Evolutionary conservation across 1,139 yeast genomes (phyloP).

Genomic region (Yamadazyma taylorii): DNA sequence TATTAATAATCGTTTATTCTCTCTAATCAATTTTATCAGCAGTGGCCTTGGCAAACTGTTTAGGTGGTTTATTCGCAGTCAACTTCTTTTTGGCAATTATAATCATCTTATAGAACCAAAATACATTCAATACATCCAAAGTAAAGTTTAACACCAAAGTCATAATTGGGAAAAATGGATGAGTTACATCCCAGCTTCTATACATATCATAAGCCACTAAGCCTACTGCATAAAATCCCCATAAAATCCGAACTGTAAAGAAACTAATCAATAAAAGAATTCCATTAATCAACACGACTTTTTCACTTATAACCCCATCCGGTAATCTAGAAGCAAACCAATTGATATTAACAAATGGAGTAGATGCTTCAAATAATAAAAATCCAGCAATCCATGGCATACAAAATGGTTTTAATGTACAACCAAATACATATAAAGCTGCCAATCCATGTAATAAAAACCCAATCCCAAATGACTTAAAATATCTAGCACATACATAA

Average conservation of each 20-base stretch:
- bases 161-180: conserved; percentile 29
- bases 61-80: conserved; percentile 19
- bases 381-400: conserved; percentile 84
- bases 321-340: conserved; percentile 87
- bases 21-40: conserved; percentile 23
- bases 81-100: conserved; percentile 59
- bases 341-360: conserved; percentile 89
- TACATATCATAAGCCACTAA: conserved; percentile 55
- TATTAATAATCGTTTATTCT: too few relatives aligned
- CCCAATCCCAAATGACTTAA: conserved; percentile 72
- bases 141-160: conserved; percentile 63
- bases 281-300: conserved; percentile 65
- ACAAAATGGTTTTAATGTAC: conserved; percentile 49
- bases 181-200: conserved; percentile 29
- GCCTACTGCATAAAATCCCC: conserved; percentile 81
- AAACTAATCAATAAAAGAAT: conserved; percentile 65
- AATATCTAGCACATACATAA: conserved; percentile 59
- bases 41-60: conserved; percentile 20
- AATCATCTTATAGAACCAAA: conserved; percentile 85
- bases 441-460: conserved; percentile 85
- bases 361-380: conserved; percentile 83
- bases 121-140: conserved; percentile 67
- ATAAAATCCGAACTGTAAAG: conserved; percentile 74
- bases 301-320: conserved; percentile 50
- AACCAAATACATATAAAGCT: conserved; percentile 71